Conservation (phyloP, 2,329 filamentous ascomycete species). For the Bipolaris cookei region DNA sequence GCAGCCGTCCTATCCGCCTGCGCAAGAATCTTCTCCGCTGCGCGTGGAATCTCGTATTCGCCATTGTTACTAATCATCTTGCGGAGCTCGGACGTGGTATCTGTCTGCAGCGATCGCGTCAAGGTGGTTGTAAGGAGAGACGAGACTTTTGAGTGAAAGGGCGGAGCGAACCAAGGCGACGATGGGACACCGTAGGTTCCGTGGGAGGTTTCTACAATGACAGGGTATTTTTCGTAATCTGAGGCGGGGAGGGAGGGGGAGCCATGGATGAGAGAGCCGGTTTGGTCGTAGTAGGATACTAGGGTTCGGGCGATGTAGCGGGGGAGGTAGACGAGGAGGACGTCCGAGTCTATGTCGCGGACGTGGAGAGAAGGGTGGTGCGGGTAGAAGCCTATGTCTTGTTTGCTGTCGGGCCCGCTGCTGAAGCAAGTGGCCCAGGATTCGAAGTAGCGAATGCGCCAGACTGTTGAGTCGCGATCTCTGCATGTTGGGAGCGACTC, state of each 20-base stretch:
- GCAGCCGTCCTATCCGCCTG: conserved; percentile 21
- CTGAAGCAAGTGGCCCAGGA: conserved; percentile 20
- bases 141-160: conserved; percentile 13
- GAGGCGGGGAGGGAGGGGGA: conserved; percentile 20
- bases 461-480: conserved; percentile 23
- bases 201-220: conserved; percentile 28
- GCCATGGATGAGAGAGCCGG: conserved; percentile 20
- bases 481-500: conserved; percentile 1
- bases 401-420: not conserved
- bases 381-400: conserved; percentile 15
- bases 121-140: conserved; percentile 27
- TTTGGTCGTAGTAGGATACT: conserved; percentile 32
- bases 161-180: conserved; percentile 24
- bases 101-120: conserved; percentile 18
- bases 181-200: conserved; percentile 27
- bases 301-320: conserved; percentile 27
- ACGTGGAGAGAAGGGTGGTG: conserved; percentile 16
- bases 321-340: conserved; percentile 3
- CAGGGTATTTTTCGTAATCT: conserved; percentile 10
- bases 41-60: conserved; percentile 12
- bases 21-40: conserved; percentile 21
- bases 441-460: conserved; percentile 26
- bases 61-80: conserved; percentile 10
- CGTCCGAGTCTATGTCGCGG: not conserved
- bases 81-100: not conserved